Conservation (phyloP, 495 filamentous ascomycete genomes). For the Echria macrotheca region DNA sequence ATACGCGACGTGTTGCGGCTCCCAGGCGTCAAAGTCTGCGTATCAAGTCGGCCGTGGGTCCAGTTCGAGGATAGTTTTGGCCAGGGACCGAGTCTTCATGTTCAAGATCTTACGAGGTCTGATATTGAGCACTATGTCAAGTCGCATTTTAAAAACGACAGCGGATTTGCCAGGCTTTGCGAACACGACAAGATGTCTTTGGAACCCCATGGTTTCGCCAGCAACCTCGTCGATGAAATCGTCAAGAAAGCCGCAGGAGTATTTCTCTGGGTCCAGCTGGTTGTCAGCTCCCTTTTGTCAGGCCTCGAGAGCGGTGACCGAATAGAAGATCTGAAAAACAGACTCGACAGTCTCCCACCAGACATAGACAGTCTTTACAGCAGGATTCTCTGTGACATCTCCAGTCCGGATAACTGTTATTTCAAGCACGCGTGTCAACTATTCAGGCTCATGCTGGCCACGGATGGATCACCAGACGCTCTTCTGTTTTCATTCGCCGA, state of each 20-base stretch:
- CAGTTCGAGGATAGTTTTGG: background rate
- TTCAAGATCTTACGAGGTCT: conserved; percentile 27
- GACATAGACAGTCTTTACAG: conserved; percentile 21
- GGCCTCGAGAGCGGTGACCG: conserved; percentile 19
- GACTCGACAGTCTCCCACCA: conserved; percentile 17
- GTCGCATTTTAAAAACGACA: conserved; percentile 12
- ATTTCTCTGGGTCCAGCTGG: conserved; percentile 30
- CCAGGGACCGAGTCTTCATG: conserved; percentile 20
- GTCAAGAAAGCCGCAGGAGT: conserved; percentile 22
- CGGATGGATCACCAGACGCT: conserved; percentile 1
- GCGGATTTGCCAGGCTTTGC: conserved; percentile 10
- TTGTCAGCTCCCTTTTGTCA: conserved; percentile 18
- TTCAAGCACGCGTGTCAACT: conserved; percentile 20
- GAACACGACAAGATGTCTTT: no score
- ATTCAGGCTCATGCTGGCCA: conserved; percentile 18
- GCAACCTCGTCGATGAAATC: conserved; percentile 12
- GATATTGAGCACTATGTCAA: conserved; percentile 28
- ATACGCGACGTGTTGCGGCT: background rate
- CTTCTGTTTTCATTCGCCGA: conserved; percentile 24
- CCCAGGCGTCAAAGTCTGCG: background rate
- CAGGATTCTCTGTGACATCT: conserved; percentile 17
- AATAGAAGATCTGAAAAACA: conserved; percentile 15
- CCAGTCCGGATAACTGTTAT: conserved; percentile 17
- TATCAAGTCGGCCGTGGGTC: conserved; percentile 5
- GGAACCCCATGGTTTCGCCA: conserved; percentile 1